Evolutionary conservation across 768 basidiomycete species (phyloP).

Genomic region (Plicaturopsis crispa): DNA sequence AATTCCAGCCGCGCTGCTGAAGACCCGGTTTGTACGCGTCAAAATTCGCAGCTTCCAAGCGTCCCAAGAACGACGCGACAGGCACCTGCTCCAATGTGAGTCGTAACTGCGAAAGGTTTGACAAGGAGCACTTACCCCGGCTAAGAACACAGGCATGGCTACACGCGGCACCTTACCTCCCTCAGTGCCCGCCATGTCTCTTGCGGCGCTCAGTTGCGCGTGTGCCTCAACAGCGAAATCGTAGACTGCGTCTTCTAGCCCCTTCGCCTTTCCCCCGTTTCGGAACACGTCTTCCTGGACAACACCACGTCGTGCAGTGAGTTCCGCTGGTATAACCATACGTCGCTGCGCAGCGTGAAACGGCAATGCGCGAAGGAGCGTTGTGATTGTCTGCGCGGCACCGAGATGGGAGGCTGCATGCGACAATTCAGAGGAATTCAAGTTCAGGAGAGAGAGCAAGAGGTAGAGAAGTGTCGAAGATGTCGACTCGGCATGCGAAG

Average conservation of each 20-base stretch:
- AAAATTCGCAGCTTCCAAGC: slow-evolving; percentile 65
- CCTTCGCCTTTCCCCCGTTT: slow-evolving; percentile 39
- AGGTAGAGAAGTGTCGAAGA: slow-evolving; percentile 74
- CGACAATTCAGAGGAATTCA: slow-evolving; percentile 49
- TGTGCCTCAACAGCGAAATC: slow-evolving; percentile 79
- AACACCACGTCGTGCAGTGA: slow-evolving; percentile 72
- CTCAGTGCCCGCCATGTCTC: slow-evolving; percentile 54
- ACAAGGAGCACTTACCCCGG: slow-evolving; percentile 48
- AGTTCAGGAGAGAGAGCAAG: slow-evolving; percentile 56
- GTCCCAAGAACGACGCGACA: slow-evolving; percentile 52
- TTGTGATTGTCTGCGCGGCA: slow-evolving; percentile 60
- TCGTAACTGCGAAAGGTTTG: slow-evolving; percentile 9
- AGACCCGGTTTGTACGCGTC: slow-evolving; percentile 60
- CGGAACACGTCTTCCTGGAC: slow-evolving; percentile 76
- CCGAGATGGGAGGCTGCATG: slow-evolving; percentile 84
- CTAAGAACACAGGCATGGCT: slow-evolving; percentile 67
- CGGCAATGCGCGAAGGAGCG: slow-evolving; percentile 68
- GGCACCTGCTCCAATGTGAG: slow-evolving; percentile 43
- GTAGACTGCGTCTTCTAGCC: slow-evolving; percentile 71
- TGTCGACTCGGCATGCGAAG: slow-evolving; percentile 72
- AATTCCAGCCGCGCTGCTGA: slow-evolving; percentile 65
- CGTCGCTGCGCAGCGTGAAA: slow-evolving; percentile 67
- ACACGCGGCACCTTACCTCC: slow-evolving; percentile 42
- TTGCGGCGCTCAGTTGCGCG: slow-evolving; percentile 71
- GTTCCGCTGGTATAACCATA: slow-evolving; percentile 75